Percentiles rank a stretch among this genome's conserved stretches.
Evolutionary conservation across 179 eudicot species (phyloP).

Genomic region (Vitellaria paradoxa): DNA sequence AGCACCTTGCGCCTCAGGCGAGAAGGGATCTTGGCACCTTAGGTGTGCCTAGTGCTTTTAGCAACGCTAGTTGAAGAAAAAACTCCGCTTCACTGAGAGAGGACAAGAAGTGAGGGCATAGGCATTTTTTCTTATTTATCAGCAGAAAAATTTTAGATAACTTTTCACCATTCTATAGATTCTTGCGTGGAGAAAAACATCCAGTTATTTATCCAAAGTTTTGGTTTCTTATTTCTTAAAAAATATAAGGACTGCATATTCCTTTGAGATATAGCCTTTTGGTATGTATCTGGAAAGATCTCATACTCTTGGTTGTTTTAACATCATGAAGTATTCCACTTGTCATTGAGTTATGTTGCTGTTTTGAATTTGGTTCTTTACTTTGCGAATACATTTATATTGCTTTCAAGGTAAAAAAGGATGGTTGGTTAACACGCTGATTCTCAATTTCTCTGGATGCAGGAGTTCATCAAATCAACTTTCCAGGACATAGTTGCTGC

Average conservation of each 20-base stretch:
- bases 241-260: not conserved
- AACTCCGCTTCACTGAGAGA: not conserved
- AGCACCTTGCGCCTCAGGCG: too few relatives aligned
- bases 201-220: not conserved
- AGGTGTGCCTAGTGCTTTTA: too few relatives aligned
- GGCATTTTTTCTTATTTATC: not conserved
- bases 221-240: not conserved
- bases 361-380: not conserved
- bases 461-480: constrained; percentile 61
- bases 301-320: constrained; percentile 1
- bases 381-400: not conserved
- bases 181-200: not conserved
- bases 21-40: too few relatives aligned
- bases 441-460: constrained; percentile 19
- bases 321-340: not conserved
- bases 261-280: not conserved
- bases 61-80: not conserved
- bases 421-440: not conserved
- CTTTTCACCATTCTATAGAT: not conserved
- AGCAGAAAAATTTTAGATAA: not conserved
- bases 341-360: not conserved
- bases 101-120: not conserved
- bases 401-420: not conserved
- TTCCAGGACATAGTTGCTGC: constrained; percentile 77
- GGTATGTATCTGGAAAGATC: not conserved